These are phyloP conservation scores for Pestalotiopsis fici DNA, from an alignment of 2,329 filamentous ascomycete genomes.

Conservation along the genomic window DNA sequence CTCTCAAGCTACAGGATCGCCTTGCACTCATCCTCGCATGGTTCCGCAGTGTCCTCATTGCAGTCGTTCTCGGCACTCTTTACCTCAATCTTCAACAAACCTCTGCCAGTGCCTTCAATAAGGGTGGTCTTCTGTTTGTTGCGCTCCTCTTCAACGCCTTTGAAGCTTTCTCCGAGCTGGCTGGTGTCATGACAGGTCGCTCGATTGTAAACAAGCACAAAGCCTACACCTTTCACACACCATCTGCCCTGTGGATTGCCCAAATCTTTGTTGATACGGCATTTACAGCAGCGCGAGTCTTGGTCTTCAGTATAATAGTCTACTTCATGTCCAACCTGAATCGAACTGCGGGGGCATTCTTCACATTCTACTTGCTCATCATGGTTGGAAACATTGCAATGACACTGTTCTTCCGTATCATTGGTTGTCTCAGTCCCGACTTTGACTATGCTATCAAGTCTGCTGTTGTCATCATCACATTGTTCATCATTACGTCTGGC, in stretches of 20 bases:
- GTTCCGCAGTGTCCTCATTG: constrained; percentile 68
- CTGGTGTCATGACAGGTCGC: constrained; percentile 72
- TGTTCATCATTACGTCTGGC: constrained; percentile 80
- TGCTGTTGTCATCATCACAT: constrained; percentile 74
- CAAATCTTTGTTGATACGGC: constrained; percentile 79
- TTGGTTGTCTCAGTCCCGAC: constrained; percentile 74
- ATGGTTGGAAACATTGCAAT: constrained; percentile 70
- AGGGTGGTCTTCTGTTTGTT: constrained; percentile 81
- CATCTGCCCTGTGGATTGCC: constrained; percentile 79
- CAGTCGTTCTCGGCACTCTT: constrained; percentile 77
- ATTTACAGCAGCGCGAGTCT: constrained; percentile 70
- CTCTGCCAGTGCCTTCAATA: constrained; percentile 73
- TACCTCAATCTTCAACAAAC: constrained; percentile 70
- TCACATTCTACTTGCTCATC: constrained; percentile 74
- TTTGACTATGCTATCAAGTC: constrained; percentile 87
- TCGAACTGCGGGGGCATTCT: constrained; percentile 74
- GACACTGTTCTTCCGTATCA: constrained; percentile 76
- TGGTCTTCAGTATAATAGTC: constrained; percentile 73
- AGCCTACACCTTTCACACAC: constrained; percentile 80
- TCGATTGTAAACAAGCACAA: constrained; percentile 83
- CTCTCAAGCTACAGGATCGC: constrained; percentile 84
- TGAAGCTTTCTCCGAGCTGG: constrained; percentile 79
- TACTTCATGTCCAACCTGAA: constrained; percentile 77
- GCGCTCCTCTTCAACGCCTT: constrained; percentile 85
- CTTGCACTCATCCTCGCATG: constrained; percentile 76